phyloP scores from a whole-genome alignment of 2,329 filamentous ascomycete species.

The Trichoderma lentiforme region DNA sequence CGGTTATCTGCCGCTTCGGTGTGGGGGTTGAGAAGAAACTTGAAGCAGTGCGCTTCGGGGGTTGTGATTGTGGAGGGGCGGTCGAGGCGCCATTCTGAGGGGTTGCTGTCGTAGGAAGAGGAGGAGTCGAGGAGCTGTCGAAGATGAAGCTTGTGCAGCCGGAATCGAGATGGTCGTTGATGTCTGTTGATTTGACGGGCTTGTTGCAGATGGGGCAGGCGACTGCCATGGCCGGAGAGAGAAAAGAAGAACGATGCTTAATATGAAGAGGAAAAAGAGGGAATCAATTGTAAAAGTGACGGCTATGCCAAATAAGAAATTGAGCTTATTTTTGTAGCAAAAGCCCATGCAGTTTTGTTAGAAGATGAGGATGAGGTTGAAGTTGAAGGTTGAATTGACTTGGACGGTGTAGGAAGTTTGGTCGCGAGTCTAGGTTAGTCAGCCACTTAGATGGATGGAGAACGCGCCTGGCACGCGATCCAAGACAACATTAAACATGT shows the following conservation, averaged over 20 bases:
- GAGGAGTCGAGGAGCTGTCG: slow-evolving; percentile 39
- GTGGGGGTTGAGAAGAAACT: slow-evolving; percentile 61
- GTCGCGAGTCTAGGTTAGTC: slow-evolving; percentile 2
- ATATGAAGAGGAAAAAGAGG: not conserved
- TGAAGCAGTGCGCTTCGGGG: slow-evolving; percentile 54
- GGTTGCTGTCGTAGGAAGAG: slow-evolving; percentile 34
- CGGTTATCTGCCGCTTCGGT: slow-evolving; percentile 47
- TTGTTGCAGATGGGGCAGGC: slow-evolving; percentile 80
- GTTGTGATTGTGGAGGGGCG: slow-evolving; percentile 29
- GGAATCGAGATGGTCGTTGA: slow-evolving; percentile 90
- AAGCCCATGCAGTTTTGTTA: not conserved
- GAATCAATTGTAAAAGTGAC: not conserved
- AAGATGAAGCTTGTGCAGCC: slow-evolving; percentile 67
- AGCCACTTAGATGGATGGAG: not conserved
- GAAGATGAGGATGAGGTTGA: not conserved
- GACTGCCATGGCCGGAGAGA: slow-evolving; percentile 35
- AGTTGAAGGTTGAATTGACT: not conserved
- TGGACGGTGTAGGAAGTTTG: not conserved
- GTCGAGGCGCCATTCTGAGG: slow-evolving; percentile 22
- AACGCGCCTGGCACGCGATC: slow-evolving; percentile 2
- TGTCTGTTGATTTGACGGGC: slow-evolving; percentile 66
- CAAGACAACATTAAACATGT: not conserved
- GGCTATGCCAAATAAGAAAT: not conserved
- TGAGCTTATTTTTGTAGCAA: not conserved
- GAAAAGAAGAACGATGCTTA: not conserved